Percentiles rank a stretch among this genome's conserved stretches.
Conservation (phyloP, 805 yeast species). For the Dipodascus albidus region DNA sequence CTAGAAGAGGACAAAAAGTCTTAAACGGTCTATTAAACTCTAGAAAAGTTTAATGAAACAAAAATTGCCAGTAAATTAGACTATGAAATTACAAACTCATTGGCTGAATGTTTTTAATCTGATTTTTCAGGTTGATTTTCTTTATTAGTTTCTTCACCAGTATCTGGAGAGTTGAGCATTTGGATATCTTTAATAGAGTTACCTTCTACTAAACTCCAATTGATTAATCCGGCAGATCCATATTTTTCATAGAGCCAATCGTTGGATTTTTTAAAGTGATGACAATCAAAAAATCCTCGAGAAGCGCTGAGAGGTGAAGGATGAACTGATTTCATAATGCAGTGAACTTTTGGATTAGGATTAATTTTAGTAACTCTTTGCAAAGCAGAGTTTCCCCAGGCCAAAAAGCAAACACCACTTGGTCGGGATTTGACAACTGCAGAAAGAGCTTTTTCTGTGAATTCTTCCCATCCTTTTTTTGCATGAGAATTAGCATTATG, state of each 20-base stretch:
- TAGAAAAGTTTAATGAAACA: no score
- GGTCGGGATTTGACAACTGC: slow-evolving; percentile 30
- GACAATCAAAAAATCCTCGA: slow-evolving; percentile 70
- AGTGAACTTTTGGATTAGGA: slow-evolving; percentile 20
- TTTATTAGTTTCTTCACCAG: not conserved
- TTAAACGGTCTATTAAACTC: no score
- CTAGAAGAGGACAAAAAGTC: not conserved
- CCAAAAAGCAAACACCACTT: slow-evolving; percentile 60
- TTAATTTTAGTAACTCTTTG: slow-evolving; percentile 38
- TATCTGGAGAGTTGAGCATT: not conserved
- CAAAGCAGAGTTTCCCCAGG: slow-evolving; percentile 75
- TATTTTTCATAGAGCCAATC: slow-evolving; percentile 51
- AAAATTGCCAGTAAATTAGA: no score
- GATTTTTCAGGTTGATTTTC: no score
- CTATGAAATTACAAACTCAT: no score
- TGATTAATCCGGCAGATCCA: slow-evolving; percentile 37
- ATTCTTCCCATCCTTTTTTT: slow-evolving; percentile 81
- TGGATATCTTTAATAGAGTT: slow-evolving; percentile 11
- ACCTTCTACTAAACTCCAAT: slow-evolving; percentile 43
- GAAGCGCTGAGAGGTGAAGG: slow-evolving; percentile 93
- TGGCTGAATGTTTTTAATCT: no score
- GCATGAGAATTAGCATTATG: slow-evolving; percentile 92
- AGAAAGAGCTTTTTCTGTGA: slow-evolving; percentile 63
- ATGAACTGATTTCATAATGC: slow-evolving; percentile 67
- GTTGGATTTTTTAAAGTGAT: slow-evolving; percentile 66